Base-by-base conservation (phyloP, 2,329 filamentous ascomycete species). In the Epichloe gansuensis region DNA sequence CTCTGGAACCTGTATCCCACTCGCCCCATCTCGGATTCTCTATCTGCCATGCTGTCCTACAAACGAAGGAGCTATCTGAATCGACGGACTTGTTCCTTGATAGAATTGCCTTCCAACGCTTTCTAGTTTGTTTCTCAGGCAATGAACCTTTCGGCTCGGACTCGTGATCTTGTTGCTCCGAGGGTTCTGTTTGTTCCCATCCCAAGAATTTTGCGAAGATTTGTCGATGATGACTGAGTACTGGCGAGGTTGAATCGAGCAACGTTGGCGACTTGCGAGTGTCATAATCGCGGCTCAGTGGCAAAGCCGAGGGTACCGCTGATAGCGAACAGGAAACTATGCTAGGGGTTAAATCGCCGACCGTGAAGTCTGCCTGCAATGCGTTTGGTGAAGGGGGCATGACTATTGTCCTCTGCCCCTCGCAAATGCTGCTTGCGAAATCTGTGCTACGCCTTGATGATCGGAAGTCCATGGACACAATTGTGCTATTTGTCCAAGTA, bases 31-130 rank as follows among this genome's bases (percentile, higher is more conserved):
- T 27, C 44, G n/a, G 34, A 34, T 49, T 56, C 13, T 56, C 55
- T 4, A 56, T 47, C 34, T 52, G 48, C n/a, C 51, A 41, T 40
- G 58, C 56, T 21, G 51, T 45, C 25, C 38, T 31, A 34, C 58
- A 58, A 25, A 58, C 55, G 36, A 57, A 59, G 6, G 58, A 60
- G 15, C 47, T 45, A n/a, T 57, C 53, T 7, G 51, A 52, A 21
- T 51, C 49, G 42, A 51, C 34, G 9, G 57, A 60, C 9, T 39
- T 43, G 13, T 50, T 47, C 6, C 41, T 41, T 23, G 21, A 34
- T 23, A 43, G n/a, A 2, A 52, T 39, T 36, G 50, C 9, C 45
- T 36, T 36, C 52, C 48, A 50, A 3, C 42, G 36, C 21, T n/a
- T 35, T 43, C 25, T 38, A 2, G 11, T 36, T 35, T 40, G 42